Evolutionary conservation across 352 stramenopile species (phyloP), one percentile per base, ranked within the genome.

Genomic region (Phytophthora podocarpi): DNA sequence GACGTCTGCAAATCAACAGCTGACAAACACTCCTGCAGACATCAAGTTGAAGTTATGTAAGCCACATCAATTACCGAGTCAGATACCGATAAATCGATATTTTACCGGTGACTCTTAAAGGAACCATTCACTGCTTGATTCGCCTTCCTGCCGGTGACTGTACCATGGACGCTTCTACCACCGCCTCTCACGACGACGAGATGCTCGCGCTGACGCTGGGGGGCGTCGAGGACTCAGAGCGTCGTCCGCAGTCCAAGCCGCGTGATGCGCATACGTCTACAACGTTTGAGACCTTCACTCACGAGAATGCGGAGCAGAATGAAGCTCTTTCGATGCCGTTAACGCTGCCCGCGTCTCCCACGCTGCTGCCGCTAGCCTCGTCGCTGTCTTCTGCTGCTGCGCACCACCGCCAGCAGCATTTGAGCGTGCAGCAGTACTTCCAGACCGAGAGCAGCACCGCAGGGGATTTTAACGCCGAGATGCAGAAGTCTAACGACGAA

Each of bases 401-500:
- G 6, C 58, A 58, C n/a, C 57, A 72, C 9, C 35, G 34, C 16
- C 57, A 67, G 0, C 67, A 64, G 26, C 67, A 68, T 30, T 32
- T 75, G 2, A 72, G 35, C 24, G 68, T 82, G 20, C 67, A 80
- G 26, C 58, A 67, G 15, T 85, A 85, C 23, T 85, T 82, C 37
- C 67, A 79, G 43, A 66, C 59, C 35, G 72, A 81, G 10, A 53
- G 26, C 39, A 24, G 37, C 7, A 13, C 48, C 5, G 32, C 37
- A 0, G 59, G 55, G 16, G 76, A 87, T 23, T 84, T 85, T 48
- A 63, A 59, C 49, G 52, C 49, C 23, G 72, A 84, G 30, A 76
- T 87, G 48, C 74, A 82, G 43, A 78, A 82, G 16, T 72, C 59
- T 35, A 79, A 64, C 32, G 61, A 79, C 11, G 72, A 84, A 40